Evolutionary conservation across 192 early-diverging fungal genomes (phyloP), one percentile per base, ranked within the genome.

Genomic region (Backusella tarrabulga): DNA sequence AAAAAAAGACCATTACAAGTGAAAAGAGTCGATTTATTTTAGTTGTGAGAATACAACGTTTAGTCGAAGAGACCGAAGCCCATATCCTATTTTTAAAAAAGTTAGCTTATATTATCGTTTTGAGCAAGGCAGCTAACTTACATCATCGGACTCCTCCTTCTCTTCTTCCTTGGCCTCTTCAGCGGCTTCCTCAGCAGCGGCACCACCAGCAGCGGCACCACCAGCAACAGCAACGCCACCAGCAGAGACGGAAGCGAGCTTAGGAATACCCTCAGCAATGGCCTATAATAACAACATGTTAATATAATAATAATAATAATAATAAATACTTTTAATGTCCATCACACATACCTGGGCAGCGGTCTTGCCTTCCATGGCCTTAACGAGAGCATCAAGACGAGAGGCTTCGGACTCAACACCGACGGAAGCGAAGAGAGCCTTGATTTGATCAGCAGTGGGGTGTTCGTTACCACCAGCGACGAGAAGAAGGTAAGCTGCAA

Each of bases 401-500:
- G 88, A 91, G 63, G 83, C 77, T 80, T 99, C 97, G 75, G 90
- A 89, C 81, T 99, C 97, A 77, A 97, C 88, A 83, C 97, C 97
- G 81, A 95, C 97, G 81, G 96, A 88, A 38, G 88, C 79, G 78
- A 99, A 92, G 85, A 99, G 89, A 77, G 83, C 85, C 84, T 91
- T 89, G 89, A 98, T 90, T 80, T 93, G 90, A 34, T 85, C 87
- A 77, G 89, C 90, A 79, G 93, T 84, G 79, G 96, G 95, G 77
- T 90, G 77, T 74, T 87, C 84, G 83, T 95, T 94, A 83, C 95
- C 95, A 87, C 90, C 95, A 87, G 94, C 89, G 85, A 89, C 89
- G 84, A 96, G 92, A 83, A 99, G 93, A 81, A 99, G 90, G 93
- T 97, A 99, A 85, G 97, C 97, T 79, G 95, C 97, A 82, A 99